These are phyloP conservation scores for Kuraishia cidri DNA, from an alignment of 805 yeast species.

Conservation along the genomic window DNA sequence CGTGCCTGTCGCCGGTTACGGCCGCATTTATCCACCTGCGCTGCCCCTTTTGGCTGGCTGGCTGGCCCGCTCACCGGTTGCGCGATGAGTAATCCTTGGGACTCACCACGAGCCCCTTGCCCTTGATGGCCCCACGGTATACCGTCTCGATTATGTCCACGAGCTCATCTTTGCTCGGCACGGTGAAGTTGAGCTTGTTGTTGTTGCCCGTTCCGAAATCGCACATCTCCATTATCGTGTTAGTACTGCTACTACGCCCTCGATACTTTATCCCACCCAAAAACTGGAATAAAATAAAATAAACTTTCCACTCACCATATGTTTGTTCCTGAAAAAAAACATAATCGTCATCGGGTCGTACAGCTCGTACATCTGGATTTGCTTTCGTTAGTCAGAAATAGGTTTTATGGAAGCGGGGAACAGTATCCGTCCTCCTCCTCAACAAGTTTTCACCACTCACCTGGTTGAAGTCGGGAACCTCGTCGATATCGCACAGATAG, in stretches of 20 bases:
- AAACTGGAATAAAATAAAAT: no score
- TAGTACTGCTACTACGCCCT: no score
- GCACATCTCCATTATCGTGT: no score
- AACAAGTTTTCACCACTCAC: no score
- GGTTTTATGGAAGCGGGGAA: no score
- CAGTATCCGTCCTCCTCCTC: no score
- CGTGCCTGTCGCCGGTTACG: no score
- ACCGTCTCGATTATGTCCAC: slow-evolving; percentile 87
- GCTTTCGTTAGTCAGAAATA: no score
- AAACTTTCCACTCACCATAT: no score
- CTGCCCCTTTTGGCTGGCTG: no score
- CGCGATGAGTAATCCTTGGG: slow-evolving; percentile 75
- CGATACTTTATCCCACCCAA: not conserved
- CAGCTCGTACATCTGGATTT: slow-evolving; percentile 83
- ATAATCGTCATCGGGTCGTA: slow-evolving; percentile 87
- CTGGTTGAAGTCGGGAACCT: slow-evolving; percentile 87
- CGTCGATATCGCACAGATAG: slow-evolving; percentile 80
- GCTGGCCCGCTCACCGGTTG: no score
- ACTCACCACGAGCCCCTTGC: slow-evolving; percentile 82
- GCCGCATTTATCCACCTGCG: no score
- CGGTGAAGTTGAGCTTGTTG: slow-evolving; percentile 79
- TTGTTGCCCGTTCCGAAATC: slow-evolving; percentile 98
- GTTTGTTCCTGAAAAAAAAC: slow-evolving; percentile 90
- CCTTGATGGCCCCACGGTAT: slow-evolving; percentile 86
- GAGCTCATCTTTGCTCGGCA: slow-evolving; percentile 78